Conservation (phyloP, 2,329 filamentous ascomycete species). For the Coleophoma eucalyptorum region DNA sequence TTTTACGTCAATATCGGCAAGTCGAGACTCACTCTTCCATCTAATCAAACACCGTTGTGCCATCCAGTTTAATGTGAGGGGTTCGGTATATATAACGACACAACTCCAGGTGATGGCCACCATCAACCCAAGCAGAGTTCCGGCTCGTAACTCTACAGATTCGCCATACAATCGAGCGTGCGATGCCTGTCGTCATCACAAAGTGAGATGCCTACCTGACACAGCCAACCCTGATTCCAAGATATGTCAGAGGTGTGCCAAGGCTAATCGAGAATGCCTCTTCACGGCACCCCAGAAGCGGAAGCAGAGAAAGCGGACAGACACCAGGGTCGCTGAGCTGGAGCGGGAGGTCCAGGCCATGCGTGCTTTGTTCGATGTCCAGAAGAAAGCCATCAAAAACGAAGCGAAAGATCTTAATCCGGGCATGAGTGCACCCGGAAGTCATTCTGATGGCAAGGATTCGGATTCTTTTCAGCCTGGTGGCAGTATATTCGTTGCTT, state of each 20-base stretch:
- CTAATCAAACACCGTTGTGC: no score
- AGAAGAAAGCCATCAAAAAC: conserved; percentile 1
- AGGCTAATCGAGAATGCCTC: conserved; percentile 29
- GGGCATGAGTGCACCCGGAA: background rate
- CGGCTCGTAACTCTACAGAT: conserved; percentile 3
- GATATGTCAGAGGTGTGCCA: conserved; percentile 30
- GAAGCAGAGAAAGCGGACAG: conserved; percentile 35
- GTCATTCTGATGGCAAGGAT: background rate
- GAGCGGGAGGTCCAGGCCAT: conserved; percentile 34
- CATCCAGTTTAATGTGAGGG: no score
- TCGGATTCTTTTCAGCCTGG: background rate
- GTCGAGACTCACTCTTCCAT: no score
- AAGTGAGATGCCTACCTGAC: conserved; percentile 32
- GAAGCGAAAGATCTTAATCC: background rate
- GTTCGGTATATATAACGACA: no score
- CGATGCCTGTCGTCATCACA: conserved; percentile 32
- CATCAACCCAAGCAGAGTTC: no score
- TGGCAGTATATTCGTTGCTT: background rate
- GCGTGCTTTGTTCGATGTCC: conserved; percentile 27
- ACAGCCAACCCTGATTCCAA: conserved; percentile 10
- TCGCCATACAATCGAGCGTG: conserved; percentile 28
- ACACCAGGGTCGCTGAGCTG: conserved; percentile 35
- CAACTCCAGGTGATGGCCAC: background rate
- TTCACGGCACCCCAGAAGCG: conserved; percentile 31
- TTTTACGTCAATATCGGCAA: no score